phyloP scores from a whole-genome alignment of 495 filamentous ascomycete genomes.

The Penicillium flavigenum region DNA sequence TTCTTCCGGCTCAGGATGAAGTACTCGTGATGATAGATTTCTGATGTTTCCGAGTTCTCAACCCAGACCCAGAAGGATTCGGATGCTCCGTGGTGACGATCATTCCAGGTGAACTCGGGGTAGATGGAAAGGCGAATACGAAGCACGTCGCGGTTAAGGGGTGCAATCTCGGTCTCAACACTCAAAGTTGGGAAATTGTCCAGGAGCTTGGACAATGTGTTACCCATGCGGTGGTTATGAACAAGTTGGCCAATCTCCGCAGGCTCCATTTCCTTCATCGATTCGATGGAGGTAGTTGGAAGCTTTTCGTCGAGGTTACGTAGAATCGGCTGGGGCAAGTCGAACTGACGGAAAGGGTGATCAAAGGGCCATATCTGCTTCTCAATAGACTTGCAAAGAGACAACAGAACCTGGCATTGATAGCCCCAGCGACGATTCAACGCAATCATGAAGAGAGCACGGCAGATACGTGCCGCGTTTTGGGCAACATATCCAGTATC shows the following conservation, averaged over 20 bases:
- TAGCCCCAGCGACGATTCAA: constrained; percentile 92
- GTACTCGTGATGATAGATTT: constrained; percentile 97
- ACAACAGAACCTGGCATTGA: constrained; percentile 84
- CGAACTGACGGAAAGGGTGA: constrained; percentile 94
- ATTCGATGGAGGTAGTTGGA: constrained; percentile 69
- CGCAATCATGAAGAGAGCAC: constrained; percentile 95
- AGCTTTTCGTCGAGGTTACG: constrained; percentile 78
- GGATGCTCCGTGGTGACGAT: constrained; percentile 87
- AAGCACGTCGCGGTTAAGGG: constrained; percentile 90
- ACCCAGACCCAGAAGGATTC: constrained; percentile 99
- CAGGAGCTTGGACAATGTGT: constrained; percentile 72
- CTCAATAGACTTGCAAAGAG: constrained; percentile 93
- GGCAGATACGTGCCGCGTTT: constrained; percentile 90
- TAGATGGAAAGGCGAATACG: constrained; percentile 80
- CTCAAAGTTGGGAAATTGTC: constrained; percentile 90
- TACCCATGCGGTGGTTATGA: constrained; percentile 84
- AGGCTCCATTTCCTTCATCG: constrained; percentile 85
- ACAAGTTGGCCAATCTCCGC: constrained; percentile 90
- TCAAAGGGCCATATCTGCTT: constrained; percentile 92
- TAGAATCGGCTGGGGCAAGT: constrained; percentile 78
- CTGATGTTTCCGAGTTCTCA: constrained; percentile 94
- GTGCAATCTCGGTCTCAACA: constrained; percentile 91
- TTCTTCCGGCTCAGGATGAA: constrained; percentile 89
- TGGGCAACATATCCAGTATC: constrained; percentile 95
- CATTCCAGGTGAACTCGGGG: constrained; percentile 94